phyloP scores from a whole-genome alignment of 306 rosid species.

The Corylus heterophylla region DNA sequence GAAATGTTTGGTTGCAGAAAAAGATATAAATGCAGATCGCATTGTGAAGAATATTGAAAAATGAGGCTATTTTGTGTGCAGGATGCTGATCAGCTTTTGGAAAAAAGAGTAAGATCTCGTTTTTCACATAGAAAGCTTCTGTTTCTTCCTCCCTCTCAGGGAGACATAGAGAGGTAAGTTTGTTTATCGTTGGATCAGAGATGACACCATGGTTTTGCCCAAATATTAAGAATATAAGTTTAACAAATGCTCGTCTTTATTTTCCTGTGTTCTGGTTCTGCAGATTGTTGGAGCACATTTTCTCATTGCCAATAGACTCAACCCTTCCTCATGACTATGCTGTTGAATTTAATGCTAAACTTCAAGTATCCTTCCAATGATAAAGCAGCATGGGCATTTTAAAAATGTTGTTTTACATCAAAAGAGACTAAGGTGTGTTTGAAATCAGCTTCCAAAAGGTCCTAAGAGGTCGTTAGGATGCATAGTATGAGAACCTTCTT shows the following conservation, averaged over 20 bases:
- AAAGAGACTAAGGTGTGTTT: neutral
- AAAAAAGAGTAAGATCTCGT: slow-evolving; percentile 94
- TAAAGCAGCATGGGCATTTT: neutral
- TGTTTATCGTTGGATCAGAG: slow-evolving; percentile 21
- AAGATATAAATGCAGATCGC: neutral
- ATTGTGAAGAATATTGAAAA: slow-evolving; percentile 20
- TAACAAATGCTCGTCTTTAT: slow-evolving; percentile 4
- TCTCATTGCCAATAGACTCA: slow-evolving; percentile 65
- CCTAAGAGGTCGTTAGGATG: neutral
- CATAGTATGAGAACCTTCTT: neutral
- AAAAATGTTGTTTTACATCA: neutral
- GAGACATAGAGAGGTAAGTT: slow-evolving; percentile 59
- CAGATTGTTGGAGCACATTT: slow-evolving; percentile 74
- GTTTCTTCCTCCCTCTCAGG: slow-evolving; percentile 75
- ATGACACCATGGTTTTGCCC: slow-evolving; percentile 5
- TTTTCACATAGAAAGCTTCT: slow-evolving; percentile 89
- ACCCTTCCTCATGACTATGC: slow-evolving; percentile 68
- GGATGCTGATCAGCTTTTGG: slow-evolving; percentile 96
- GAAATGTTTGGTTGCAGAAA: neutral
- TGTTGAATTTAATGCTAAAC: slow-evolving; percentile 57
- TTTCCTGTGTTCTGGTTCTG: slow-evolving; percentile 34
- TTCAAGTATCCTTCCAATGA: slow-evolving; percentile 75
- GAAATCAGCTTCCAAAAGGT: neutral
- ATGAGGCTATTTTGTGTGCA: slow-evolving; percentile 35
- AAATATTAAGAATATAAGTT: slow-evolving; percentile 6